phyloP scores from a whole-genome alignment of 2,329 filamentous ascomycete species.

The Cordyceps cateniannulata region DNA sequence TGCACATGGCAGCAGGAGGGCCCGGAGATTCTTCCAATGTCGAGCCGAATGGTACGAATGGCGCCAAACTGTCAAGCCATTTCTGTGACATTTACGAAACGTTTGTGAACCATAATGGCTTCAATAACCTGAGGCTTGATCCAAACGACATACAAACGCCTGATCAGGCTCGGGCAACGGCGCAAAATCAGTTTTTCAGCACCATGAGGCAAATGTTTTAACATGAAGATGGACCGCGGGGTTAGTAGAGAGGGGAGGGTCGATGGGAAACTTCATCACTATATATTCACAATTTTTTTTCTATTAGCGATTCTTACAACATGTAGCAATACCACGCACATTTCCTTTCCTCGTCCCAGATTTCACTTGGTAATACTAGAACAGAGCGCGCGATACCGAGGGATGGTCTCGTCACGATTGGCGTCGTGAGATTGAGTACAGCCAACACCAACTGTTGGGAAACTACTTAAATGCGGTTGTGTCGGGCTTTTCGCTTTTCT shows the following conservation, averaged over 20 bases:
- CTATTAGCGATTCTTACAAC: background rate
- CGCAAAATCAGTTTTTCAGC: background rate
- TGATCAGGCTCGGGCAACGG: background rate
- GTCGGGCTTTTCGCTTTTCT: background rate
- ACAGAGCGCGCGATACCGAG: background rate
- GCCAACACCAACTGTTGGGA: background rate
- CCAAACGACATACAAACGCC: background rate
- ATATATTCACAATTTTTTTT: background rate
- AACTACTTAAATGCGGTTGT: background rate
- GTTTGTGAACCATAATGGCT: background rate
- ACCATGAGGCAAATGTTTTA: conserved; percentile 7
- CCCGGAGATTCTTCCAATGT: background rate
- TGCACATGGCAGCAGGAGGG: background rate
- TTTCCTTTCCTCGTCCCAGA: background rate
- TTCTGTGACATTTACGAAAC: background rate
- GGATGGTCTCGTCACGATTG: no score
- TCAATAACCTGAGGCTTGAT: background rate
- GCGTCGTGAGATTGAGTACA: background rate
- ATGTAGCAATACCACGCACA: background rate
- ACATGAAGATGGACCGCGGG: background rate
- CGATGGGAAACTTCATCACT: no score
- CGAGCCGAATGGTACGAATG: background rate
- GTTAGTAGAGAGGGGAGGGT: background rate
- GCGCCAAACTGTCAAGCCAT: background rate
- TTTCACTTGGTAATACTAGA: background rate